Evolutionary conservation across 164 flowering plant species (phyloP).

Genomic region (Aristolochia contorta): DNA sequence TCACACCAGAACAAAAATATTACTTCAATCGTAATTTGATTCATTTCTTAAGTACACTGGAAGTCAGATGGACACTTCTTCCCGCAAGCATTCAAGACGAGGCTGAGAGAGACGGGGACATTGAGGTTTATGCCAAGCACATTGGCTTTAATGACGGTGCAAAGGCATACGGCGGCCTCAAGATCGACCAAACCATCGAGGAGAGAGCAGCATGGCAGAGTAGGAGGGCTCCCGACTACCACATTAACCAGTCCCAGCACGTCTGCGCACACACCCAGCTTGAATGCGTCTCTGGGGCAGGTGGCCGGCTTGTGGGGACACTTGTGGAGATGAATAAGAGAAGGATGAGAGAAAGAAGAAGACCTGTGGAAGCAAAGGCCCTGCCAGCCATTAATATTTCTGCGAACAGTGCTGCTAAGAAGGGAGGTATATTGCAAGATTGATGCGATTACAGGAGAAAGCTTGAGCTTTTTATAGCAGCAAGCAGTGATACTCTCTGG

Average conservation of each 20-base stretch:
- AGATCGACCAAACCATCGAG: constrained; percentile 50
- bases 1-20: too few relatives aligned
- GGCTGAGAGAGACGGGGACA: constrained; percentile 45
- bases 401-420: neutral
- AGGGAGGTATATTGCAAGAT: too few relatives aligned
- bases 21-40: too few relatives aligned
- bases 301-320: constrained; percentile 15
- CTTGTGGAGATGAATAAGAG: constrained; percentile 37
- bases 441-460: neutral
- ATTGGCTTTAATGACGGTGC: constrained; percentile 59
- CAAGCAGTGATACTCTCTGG: neutral
- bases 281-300: constrained; percentile 57
- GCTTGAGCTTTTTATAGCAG: neutral
- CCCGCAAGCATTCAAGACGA: constrained; percentile 51
- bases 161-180: constrained; percentile 66
- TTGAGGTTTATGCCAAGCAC: constrained; percentile 45
- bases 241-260: constrained; percentile 29
- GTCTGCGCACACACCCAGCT: constrained; percentile 58
- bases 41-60: constrained; percentile 30
- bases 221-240: constrained; percentile 35
- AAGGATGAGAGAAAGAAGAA: constrained; percentile 42
- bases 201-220: constrained; percentile 50
- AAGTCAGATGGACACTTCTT: constrained; percentile 44
- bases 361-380: constrained; percentile 17
- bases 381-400: constrained; percentile 1